Evolutionary conservation across 305 asterid species (phyloP), one percentile per base, ranked within the genome.

Genomic region (Plantago coronopus): DNA sequence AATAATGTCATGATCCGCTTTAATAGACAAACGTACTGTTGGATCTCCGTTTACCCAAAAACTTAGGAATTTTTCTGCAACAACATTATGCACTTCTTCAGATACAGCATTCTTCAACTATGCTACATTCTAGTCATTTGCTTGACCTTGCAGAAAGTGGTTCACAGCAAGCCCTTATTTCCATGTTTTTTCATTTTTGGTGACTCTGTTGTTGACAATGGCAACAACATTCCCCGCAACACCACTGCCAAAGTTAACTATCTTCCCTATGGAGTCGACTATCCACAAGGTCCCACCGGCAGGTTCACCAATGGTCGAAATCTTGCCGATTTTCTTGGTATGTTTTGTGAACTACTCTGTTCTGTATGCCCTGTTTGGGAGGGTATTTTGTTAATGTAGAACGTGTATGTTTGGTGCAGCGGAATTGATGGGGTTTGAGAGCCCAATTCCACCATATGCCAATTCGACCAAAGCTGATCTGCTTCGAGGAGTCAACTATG

Each of bases 191-290:
- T 75, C 66, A n/a, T 74, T 14, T 78, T 75, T 9, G 95, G 90
- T 22, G 88, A 86, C 59, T 86, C 95, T 0, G 69, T 61, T 3
- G 57, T 69, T 23, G 95, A 86, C 43, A 83, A 79, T 66, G 91
- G 91, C 46, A 86, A 86, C 60, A 83, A 85, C 63, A 83, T 83
- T 45, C 11, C 0, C 5, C 71, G 78, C 18, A 0, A 18, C 51
- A 73, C 88, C 7, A 0, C 0, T 13, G 81, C 86, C 11, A 80
- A 74, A 49, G 78, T 55, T 1, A 81, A 85, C 48, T 85, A 76
- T 54, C 48, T 15, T 11, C 94, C 94, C 0, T 83, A 80, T 15
- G 89, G 94, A 15, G 54, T 85, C 43, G 94, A 82, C 68, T 80
- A n/a, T 51, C 69, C 73, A 0, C 57, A 8, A 0, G 79, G 80